Evolutionary conservation across 2,329 filamentous ascomycete species (phyloP).

Genomic region (Fusarium falciforme): DNA sequence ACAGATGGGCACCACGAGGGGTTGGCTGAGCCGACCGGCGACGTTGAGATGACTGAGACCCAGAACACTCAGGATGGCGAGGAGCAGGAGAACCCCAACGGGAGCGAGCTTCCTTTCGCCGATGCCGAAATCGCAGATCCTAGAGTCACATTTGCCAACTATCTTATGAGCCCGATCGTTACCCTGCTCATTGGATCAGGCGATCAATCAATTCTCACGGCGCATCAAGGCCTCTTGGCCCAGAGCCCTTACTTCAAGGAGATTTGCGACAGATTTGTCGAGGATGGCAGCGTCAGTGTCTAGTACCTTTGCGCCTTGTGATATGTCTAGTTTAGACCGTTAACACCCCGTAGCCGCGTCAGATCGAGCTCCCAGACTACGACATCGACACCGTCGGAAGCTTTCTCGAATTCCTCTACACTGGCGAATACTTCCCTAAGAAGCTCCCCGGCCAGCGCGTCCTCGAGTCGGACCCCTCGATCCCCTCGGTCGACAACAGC

Average conservation of each 20-base stretch:
- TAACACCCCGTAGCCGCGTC: constrained; percentile 61
- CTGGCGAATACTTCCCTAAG: constrained; percentile 75
- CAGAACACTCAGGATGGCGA: constrained; percentile 49
- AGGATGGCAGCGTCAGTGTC: constrained; percentile 69
- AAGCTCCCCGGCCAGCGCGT: constrained; percentile 71
- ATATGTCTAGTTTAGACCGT: background rate
- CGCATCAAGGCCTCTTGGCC: constrained; percentile 81
- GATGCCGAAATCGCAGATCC: constrained; percentile 49
- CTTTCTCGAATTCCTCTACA: constrained; percentile 57
- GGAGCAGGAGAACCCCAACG: constrained; percentile 47
- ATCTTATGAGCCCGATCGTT: constrained; percentile 76
- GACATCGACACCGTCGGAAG: constrained; percentile 51
- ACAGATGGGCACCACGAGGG: constrained; percentile 41
- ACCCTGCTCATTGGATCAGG: constrained; percentile 73
- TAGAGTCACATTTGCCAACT: constrained; percentile 64
- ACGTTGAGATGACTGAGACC: constrained; percentile 55
- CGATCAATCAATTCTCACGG: constrained; percentile 74
- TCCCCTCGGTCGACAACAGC: constrained; percentile 77
- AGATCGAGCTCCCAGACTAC: constrained; percentile 70
- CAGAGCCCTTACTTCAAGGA: constrained; percentile 81
- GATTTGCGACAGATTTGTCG: constrained; percentile 69
- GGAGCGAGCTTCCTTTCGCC: constrained; percentile 54
- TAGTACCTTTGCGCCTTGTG: background rate
- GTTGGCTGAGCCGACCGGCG: constrained; percentile 44
- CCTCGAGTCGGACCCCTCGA: constrained; percentile 75